Evolutionary conservation across 345 rosid species (phyloP), one percentile per base, ranked within the genome.

Genomic region (Arabis alpina): DNA sequence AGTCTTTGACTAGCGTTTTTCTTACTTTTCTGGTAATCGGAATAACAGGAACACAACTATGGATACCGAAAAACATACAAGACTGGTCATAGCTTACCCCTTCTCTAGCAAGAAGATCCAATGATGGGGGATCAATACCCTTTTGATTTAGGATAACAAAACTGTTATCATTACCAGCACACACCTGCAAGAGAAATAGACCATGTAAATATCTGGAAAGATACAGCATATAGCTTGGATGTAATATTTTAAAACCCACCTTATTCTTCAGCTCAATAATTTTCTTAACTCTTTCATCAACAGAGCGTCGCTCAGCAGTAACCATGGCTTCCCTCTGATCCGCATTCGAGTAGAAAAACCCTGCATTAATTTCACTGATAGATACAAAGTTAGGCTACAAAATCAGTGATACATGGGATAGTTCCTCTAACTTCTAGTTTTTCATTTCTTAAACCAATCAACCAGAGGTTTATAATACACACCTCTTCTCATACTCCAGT

Each of bases 291-390:
- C 92, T 84, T 66, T 91, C 96, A 61, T 94, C 97, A 66, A 91
- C 97, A 4, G 87, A 81, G 43, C 81, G 93, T 83, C 99, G 79
- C 82, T 94, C 97, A 58, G 96, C 99, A 44, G 86, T 80, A 84
- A 94, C 88, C 99, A 94, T 94, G 24, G 96, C 90, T 82, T 94
- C 99, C 78, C 99, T 86, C 79, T 94, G 99, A 72, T 91, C 97
- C 1, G 97, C 97, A 68, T 84, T 94, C 14, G 99, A 94, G 87
- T 94, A 94, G 90, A 94, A 94, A 82, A 94, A 94, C 4, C 97
- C 99, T 80, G 99, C 96, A 85, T 94, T 94, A 62, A 94, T 84
- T 83, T 94, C 99, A 83, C 97, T 92, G 83, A 66, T 14, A 34
- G 19, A 73, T 12, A 81, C 62, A 74, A 62, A n/a, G 70, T 85